Percentiles rank a stretch among this genome's conserved stretches.
phyloP scores from a whole-genome alignment of 2,329 filamentous ascomycete species.

The Fusarium bactridioides region DNA sequence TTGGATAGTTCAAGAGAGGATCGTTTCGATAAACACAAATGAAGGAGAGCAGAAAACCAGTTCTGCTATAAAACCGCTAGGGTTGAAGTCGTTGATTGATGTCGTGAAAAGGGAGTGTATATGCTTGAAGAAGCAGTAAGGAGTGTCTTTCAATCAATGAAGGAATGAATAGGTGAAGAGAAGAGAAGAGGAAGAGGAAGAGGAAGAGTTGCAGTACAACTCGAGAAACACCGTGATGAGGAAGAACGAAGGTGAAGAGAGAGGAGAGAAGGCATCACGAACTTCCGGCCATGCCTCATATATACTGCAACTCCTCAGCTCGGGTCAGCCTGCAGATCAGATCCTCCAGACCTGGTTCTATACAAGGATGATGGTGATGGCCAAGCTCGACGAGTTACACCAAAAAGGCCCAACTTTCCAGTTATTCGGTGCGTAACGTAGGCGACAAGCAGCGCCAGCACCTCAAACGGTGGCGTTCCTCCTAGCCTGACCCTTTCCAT shows the following conservation, averaged over 20 bases:
- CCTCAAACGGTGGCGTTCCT: constrained; percentile 36
- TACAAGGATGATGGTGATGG: constrained; percentile 1
- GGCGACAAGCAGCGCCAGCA: constrained; percentile 18
- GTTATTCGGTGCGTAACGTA: constrained; percentile 6
- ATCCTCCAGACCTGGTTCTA: background rate
- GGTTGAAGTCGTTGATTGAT: constrained; percentile 21
- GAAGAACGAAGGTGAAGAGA: constrained; percentile 24
- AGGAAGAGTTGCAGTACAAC: constrained; percentile 12
- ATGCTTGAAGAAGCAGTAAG: constrained; percentile 21
- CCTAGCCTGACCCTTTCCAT: constrained; percentile 21
- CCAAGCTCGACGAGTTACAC: constrained; percentile 24
- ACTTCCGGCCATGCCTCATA: constrained; percentile 24
- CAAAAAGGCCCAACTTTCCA: background rate
- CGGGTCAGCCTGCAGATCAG: constrained; percentile 14
- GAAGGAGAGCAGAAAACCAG: constrained; percentile 34
- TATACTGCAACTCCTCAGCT: constrained; percentile 29
- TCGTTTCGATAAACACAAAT: background rate
- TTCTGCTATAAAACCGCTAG: constrained; percentile 34
- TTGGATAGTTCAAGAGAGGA: constrained; percentile 43
- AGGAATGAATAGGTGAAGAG: constrained; percentile 21
- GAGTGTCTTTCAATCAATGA: constrained; percentile 35
- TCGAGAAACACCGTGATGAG: constrained; percentile 30
- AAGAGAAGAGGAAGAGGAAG: background rate
- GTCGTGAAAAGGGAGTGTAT: constrained; percentile 10
- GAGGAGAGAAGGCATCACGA: background rate